Conservation (phyloP, 805 yeast genomes). For the Metschnikowia kunwiensis region DNA sequence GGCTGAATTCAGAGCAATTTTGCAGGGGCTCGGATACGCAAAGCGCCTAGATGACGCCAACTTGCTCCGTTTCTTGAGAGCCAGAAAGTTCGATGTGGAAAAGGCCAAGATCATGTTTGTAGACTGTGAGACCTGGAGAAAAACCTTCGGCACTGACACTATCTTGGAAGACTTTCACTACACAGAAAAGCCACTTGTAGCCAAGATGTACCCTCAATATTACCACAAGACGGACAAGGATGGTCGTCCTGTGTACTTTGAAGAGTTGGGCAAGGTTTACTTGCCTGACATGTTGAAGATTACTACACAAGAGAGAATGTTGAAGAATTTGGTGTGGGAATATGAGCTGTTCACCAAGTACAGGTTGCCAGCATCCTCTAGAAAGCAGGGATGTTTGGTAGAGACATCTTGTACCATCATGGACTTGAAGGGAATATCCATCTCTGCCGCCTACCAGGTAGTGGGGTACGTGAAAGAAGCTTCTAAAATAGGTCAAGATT, state of each 20-base stretch:
- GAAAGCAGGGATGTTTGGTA: conserved; percentile 69
- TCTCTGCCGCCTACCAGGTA: conserved; percentile 80
- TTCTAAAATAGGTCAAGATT: conserved; percentile 90
- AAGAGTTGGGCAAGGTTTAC: conserved; percentile 90
- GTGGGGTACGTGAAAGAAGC: conserved; percentile 89
- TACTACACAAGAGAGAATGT: conserved; percentile 94
- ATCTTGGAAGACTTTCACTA: conserved; percentile 85
- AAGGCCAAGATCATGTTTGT: conserved; percentile 80
- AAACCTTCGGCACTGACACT: conserved; percentile 80
- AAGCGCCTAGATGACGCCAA: conserved; percentile 85
- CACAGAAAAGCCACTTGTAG: conserved; percentile 89
- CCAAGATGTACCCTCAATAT: conserved; percentile 90
- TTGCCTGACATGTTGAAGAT: conserved; percentile 87
- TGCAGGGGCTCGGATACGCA: conserved; percentile 64
- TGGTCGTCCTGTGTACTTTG: conserved; percentile 94
- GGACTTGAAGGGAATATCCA: conserved; percentile 91
- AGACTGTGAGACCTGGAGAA: conserved; percentile 90
- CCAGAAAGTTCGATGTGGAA: conserved; percentile 86
- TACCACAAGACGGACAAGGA: conserved; percentile 96
- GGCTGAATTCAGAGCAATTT: conserved; percentile 52
- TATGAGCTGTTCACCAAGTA: conserved; percentile 83
- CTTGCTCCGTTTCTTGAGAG: conserved; percentile 81
- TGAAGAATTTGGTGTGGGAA: conserved; percentile 95
- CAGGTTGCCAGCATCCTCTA: conserved; percentile 92
- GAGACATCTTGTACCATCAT: conserved; percentile 96